phyloP scores from a whole-genome alignment of 1,139 yeast species.

The Meyerozyma carpophila region DNA sequence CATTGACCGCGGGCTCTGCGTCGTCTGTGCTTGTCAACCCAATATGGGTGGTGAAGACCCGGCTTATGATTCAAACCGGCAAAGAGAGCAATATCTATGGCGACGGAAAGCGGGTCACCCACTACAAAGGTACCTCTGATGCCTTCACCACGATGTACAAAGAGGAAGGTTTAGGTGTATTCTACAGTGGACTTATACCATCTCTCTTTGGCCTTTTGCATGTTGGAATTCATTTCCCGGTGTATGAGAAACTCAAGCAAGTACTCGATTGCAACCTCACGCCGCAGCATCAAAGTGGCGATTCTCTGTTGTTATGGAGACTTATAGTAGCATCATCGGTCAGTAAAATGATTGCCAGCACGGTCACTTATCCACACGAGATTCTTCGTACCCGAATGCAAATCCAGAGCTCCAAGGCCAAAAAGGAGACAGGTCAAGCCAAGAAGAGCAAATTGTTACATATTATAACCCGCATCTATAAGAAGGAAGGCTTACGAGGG shows the following conservation, averaged over 20 bases:
- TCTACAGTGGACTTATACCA: slow-evolving; percentile 87
- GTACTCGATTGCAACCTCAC: slow-evolving; percentile 30
- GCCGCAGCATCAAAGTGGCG: slow-evolving; percentile 7
- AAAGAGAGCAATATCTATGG: slow-evolving; percentile 37
- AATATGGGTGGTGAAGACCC: slow-evolving; percentile 93
- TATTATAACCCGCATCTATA: slow-evolving; percentile 43
- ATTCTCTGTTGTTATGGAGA: slow-evolving; percentile 34
- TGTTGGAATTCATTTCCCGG: slow-evolving; percentile 95
- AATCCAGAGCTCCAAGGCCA: slow-evolving; percentile 28
- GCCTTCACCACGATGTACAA: slow-evolving; percentile 76
- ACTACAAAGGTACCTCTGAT: slow-evolving; percentile 75
- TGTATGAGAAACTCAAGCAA: slow-evolving; percentile 76
- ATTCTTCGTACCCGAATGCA: slow-evolving; percentile 90
- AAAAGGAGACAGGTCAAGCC: slow-evolving; percentile 4
- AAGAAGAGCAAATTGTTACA: slow-evolving; percentile 15
- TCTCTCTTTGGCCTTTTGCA: slow-evolving; percentile 86
- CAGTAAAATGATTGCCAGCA: slow-evolving; percentile 85
- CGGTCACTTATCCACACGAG: slow-evolving; percentile 94
- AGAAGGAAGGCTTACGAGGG: slow-evolving; percentile 72
- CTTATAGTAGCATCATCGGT: slow-evolving; percentile 66
- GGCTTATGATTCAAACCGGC: slow-evolving; percentile 83
- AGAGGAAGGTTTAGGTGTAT: slow-evolving; percentile 77
- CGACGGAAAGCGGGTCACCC: slow-evolving; percentile 15
- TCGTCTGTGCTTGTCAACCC: slow-evolving; percentile 91
- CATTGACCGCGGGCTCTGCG: slow-evolving; percentile 83